Evolutionary conservation across 176 grass and related monocot species (phyloP).

Genomic region (Leersia perrieri): DNA sequence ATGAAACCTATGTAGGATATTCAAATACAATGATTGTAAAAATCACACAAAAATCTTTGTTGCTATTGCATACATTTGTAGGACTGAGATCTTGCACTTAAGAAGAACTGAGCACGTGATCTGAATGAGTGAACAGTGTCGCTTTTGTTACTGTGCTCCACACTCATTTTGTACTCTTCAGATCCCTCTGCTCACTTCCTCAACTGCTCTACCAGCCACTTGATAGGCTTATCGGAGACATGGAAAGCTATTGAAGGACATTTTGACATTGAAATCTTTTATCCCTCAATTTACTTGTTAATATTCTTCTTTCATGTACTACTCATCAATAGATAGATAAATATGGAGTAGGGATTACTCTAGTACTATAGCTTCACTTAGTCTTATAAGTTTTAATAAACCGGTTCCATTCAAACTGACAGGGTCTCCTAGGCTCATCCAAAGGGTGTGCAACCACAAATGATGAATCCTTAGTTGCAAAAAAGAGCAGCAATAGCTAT

Average conservation of each 20-base stretch:
- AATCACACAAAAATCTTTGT: not conserved
- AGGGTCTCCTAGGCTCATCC: constrained; percentile 41
- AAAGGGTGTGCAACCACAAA: constrained; percentile 17
- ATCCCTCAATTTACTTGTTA: not conserved
- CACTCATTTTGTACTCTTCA: not conserved
- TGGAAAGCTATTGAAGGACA: not conserved
- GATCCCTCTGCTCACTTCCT: not conserved
- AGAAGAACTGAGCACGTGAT: not conserved
- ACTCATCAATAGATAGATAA: not conserved
- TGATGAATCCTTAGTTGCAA: constrained; percentile 12
- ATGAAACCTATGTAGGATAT: not conserved
- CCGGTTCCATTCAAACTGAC: constrained; percentile 26
- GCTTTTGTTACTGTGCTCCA: not conserved
- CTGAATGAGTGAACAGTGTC: not conserved
- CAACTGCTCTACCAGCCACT: not conserved
- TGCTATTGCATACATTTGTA: not conserved
- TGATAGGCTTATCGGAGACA: not conserved
- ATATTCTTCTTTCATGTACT: not conserved
- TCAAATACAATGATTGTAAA: not conserved
- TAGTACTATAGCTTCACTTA: not conserved
- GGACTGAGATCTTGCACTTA: not conserved
- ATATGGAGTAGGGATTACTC: not conserved
- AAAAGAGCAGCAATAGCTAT: not conserved
- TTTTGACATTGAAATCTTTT: not conserved
- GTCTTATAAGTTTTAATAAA: not conserved